Percentiles rank a stretch among this genome's conserved stretches.
These are phyloP conservation scores for Penstemon davidsonii DNA, from an alignment of 257 asterid species.

Conservation along the genomic window DNA sequence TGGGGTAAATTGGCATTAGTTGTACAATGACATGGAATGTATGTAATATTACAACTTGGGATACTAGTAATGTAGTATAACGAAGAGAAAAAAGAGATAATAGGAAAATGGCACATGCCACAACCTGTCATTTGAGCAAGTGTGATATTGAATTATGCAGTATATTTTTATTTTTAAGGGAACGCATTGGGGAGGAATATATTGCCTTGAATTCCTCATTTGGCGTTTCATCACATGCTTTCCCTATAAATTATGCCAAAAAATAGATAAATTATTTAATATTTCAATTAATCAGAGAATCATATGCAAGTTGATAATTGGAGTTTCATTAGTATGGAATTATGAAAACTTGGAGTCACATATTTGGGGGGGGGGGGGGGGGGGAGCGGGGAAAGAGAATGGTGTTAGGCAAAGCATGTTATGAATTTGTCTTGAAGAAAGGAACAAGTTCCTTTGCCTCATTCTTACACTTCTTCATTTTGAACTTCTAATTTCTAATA, in stretches of 20 bases:
- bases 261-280: not conserved
- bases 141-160: not conserved
- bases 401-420: not conserved
- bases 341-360: constrained; percentile 39
- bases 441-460: not conserved
- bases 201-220: constrained; percentile 29
- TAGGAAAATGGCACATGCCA: constrained; percentile 33
- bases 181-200: constrained; percentile 5
- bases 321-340: constrained; percentile 12
- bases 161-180: constrained; percentile 10
- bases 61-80: too few relatives aligned
- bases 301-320: constrained; percentile 18
- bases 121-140: constrained; percentile 30
- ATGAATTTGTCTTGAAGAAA: not conserved
- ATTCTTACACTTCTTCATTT: not conserved
- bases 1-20: too few relatives aligned
- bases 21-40: too few relatives aligned
- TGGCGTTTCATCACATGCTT: constrained; percentile 49
- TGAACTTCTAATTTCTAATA: not conserved
- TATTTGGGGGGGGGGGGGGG: constrained; percentile 14
- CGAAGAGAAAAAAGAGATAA: too few relatives aligned
- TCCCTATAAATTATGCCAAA: not conserved
- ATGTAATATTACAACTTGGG: too few relatives aligned
- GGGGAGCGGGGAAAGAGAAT: not conserved
- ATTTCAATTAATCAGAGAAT: constrained; percentile 14